Evolutionary conservation across 129 eudicot species (phyloP).

Genomic region (Helichrysum umbraculigerum): DNA sequence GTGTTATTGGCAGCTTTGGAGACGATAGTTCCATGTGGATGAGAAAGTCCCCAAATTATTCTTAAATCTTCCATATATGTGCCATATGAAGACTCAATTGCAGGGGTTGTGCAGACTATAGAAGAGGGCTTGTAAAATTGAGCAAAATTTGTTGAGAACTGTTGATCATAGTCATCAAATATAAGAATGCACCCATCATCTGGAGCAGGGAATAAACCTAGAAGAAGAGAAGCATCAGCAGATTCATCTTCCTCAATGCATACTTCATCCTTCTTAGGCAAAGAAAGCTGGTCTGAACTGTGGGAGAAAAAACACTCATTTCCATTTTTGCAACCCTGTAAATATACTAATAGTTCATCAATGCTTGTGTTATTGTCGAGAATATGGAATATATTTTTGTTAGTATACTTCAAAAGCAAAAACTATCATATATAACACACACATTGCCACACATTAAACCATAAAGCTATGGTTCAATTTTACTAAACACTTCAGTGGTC

Average conservation of each 20-base stretch:
- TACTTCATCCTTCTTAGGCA: conserved; percentile 32
- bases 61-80: conserved; percentile 43
- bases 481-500: background rate
- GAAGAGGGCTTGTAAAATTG: conserved; percentile 46
- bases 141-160: conserved; percentile 53
- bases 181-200: conserved; percentile 56
- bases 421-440: background rate
- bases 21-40: conserved; percentile 58
- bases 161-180: conserved; percentile 62
- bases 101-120: conserved; percentile 58
- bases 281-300: conserved; percentile 38
- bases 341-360: conserved; percentile 6
- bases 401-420: background rate
- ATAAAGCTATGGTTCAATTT: background rate
- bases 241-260: conserved; percentile 53
- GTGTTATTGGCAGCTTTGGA: conserved; percentile 37
- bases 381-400: background rate
- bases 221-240: conserved; percentile 50
- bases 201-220: conserved; percentile 57
- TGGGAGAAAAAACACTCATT: conserved; percentile 73
- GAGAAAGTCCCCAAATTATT: conserved; percentile 49
- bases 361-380: background rate
- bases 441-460: background rate
- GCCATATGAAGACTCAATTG: conserved; percentile 16
- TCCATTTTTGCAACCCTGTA: conserved; percentile 92